Conservation (phyloP, 306 rosid genomes). For the Canavalia gladiata region DNA sequence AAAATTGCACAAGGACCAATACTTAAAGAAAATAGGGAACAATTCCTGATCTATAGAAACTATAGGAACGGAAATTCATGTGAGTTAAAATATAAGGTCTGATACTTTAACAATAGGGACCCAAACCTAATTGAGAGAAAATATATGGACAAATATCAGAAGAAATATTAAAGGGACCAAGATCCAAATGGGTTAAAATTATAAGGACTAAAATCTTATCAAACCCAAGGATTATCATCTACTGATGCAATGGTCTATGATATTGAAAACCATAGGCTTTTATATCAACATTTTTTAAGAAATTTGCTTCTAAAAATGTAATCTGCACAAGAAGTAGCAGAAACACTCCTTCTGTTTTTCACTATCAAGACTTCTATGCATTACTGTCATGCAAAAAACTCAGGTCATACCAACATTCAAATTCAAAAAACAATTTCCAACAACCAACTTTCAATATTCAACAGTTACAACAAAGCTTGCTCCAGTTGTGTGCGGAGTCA, state of each 20-base stretch:
- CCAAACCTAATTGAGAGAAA: slow-evolving; percentile 27
- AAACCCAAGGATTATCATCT: slow-evolving; percentile 24
- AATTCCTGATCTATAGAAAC: too few relatives aligned
- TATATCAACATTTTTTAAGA: slow-evolving; percentile 8
- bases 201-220: background rate
- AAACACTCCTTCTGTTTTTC: slow-evolving; percentile 18
- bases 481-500: background rate
- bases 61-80: too few relatives aligned
- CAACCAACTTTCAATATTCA: background rate
- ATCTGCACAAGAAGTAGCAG: background rate
- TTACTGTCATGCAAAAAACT: background rate
- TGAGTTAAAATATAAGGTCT: too few relatives aligned
- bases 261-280: background rate
- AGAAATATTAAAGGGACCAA: background rate
- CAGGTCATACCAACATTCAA: slow-evolving; percentile 14
- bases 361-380: slow-evolving; percentile 2
- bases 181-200: background rate
- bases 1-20: too few relatives aligned
- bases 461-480: slow-evolving; percentile 20
- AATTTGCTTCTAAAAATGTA: background rate
- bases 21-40: background rate
- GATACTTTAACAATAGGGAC: background rate
- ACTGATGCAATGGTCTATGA: slow-evolving; percentile 16
- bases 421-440: slow-evolving; percentile 9
- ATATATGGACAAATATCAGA: background rate